Conservation (phyloP, 257 asterid genomes). For the Solanum rostratum region DNA sequence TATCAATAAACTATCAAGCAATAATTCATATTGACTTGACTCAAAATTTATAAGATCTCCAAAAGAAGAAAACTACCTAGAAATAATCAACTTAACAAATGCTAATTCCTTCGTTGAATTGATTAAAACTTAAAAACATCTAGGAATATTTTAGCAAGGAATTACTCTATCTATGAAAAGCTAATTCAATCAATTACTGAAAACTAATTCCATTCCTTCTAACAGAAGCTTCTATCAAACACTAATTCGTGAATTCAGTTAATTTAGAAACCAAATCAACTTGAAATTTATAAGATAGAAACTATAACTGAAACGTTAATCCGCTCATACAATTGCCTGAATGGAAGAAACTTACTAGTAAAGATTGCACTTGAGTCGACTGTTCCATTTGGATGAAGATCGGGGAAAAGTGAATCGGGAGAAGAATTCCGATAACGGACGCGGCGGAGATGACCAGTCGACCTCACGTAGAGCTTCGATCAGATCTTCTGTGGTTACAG, state of each 20-base stretch:
- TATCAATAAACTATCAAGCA: neutral
- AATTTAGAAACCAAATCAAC: neutral
- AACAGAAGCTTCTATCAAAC: neutral
- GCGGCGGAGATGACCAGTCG: conserved; percentile 95
- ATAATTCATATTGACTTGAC: neutral
- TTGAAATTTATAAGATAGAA: neutral
- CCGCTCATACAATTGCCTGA: neutral
- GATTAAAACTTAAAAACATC: neutral
- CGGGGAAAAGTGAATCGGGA: conserved; percentile 80
- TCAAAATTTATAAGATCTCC: neutral
- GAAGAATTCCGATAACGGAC: conserved; percentile 70
- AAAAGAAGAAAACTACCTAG: neutral
- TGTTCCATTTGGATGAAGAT: conserved; percentile 75
- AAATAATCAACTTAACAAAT: neutral
- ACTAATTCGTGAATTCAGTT: neutral
- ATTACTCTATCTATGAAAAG: neutral
- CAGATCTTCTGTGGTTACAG: conserved; percentile 85
- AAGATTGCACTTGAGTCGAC: conserved; percentile 98
- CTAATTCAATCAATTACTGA: neutral
- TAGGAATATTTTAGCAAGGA: neutral
- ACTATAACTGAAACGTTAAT: neutral
- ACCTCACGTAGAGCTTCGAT: conserved; percentile 88
- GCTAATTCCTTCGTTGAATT: neutral
- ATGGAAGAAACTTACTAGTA: conserved; percentile 34
- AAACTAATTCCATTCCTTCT: neutral